These are phyloP conservation scores for Fomes fomentarius DNA, from an alignment of 1,284 basidiomycete species.

Conservation along the genomic window DNA sequence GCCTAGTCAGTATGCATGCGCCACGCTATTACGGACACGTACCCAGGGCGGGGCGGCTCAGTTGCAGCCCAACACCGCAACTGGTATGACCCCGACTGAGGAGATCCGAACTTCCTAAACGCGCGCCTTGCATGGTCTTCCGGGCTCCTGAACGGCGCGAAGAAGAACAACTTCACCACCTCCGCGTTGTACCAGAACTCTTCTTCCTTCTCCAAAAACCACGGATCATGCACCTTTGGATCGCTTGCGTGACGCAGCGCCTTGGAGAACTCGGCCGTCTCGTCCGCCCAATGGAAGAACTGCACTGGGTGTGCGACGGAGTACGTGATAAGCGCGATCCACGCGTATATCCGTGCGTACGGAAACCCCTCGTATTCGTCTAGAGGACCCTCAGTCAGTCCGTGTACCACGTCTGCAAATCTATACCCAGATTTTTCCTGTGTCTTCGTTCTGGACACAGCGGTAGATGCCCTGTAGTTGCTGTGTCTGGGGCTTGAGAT, in stretches of 20 bases:
- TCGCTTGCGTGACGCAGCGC: background rate
- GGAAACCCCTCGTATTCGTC: background rate
- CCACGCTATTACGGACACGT: background rate
- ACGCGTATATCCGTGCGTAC: background rate
- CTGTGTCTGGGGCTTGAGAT: too few species aligned
- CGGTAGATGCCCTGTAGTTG: too few species aligned
- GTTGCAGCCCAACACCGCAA: background rate
- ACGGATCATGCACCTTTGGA: background rate
- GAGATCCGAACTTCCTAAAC: background rate
- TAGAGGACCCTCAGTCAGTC: background rate
- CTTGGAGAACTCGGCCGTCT: background rate
- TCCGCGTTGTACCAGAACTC: background rate
- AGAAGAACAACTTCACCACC: background rate
- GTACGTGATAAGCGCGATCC: conserved; percentile 7
- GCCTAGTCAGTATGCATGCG: too few species aligned
- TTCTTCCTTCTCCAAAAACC: background rate
- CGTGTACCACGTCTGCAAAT: conserved; percentile 10
- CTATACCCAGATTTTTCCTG: background rate
- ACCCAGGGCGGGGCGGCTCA: background rate
- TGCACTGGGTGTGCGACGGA: conserved; percentile 5
- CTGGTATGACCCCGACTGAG: background rate
- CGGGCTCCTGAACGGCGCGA: background rate
- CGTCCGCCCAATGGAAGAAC: background rate
- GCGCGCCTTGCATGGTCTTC: background rate
- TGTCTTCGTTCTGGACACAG: too few species aligned